These are phyloP conservation scores for Colletotrichum coccodes DNA, from an alignment of 2,329 filamentous ascomycete genomes.

Conservation along the genomic window DNA sequence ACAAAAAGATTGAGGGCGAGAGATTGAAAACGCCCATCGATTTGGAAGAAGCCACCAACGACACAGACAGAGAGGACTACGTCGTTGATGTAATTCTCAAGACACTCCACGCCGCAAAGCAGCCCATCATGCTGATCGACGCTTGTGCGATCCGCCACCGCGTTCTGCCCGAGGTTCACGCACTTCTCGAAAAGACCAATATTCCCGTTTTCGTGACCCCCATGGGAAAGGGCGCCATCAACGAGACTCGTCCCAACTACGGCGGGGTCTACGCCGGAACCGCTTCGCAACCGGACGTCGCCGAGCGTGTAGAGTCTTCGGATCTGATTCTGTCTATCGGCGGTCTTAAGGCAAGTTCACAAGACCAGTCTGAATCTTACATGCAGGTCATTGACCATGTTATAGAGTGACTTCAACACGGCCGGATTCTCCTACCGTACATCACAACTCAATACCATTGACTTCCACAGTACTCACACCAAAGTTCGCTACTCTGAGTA, in stretches of 20 bases:
- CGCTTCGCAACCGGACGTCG: conserved; percentile 74
- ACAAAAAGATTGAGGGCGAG: conserved; percentile 79
- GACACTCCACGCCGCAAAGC: conserved; percentile 77
- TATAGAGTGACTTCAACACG: conserved; percentile 81
- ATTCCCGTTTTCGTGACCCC: conserved; percentile 88
- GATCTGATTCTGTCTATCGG: conserved; percentile 80
- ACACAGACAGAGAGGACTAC: conserved; percentile 79
- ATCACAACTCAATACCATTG: conserved; percentile 80
- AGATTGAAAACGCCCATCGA: conserved; percentile 78
- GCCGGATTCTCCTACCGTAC: conserved; percentile 85
- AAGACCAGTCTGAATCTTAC: neutral
- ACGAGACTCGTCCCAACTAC: conserved; percentile 80
- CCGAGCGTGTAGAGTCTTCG: conserved; percentile 71
- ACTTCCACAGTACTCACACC: conserved; percentile 80
- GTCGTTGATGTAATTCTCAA: conserved; percentile 84
- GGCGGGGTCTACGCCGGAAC: conserved; percentile 88
- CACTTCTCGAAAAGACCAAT: conserved; percentile 76
- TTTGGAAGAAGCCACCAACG: conserved; percentile 71
- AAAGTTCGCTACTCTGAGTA: conserved; percentile 83
- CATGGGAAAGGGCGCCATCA: conserved; percentile 87
- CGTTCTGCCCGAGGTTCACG: conserved; percentile 77
- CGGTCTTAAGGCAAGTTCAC: conserved; percentile 58
- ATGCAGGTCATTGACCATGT: neutral
- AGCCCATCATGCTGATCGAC: conserved; percentile 83
- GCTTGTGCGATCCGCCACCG: conserved; percentile 84